These are phyloP conservation scores for Ophiognomonia clavigignenti-juglandacearum DNA, from an alignment of 2,329 filamentous ascomycete genomes.

Conservation along the genomic window DNA sequence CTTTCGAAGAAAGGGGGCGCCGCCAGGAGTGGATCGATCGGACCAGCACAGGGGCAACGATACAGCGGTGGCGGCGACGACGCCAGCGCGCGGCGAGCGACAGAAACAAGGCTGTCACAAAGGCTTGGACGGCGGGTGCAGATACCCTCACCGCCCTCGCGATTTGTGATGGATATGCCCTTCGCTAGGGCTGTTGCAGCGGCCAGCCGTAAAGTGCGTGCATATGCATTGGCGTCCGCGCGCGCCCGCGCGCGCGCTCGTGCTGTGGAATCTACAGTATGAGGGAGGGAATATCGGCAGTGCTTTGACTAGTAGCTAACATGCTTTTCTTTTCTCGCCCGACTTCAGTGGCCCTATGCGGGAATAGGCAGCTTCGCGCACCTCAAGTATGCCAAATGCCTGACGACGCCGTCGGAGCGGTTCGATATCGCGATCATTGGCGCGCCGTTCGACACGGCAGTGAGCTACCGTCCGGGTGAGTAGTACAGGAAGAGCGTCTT, in stretches of 20 bases:
- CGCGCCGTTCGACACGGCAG: constrained; percentile 69
- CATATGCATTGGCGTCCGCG: not conserved
- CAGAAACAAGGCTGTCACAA: not conserved
- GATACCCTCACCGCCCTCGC: not conserved
- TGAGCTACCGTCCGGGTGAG: constrained; percentile 63
- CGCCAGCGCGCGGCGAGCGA: not conserved
- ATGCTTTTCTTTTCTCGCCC: no score
- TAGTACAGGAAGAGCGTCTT: not conserved
- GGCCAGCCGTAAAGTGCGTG: not conserved
- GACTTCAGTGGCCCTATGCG: constrained; percentile 54
- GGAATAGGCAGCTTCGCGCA: constrained; percentile 75
- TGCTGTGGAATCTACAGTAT: not conserved
- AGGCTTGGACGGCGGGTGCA: not conserved
- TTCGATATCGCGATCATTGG: constrained; percentile 72
- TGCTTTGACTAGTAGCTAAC: not conserved
- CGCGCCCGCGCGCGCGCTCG: no score
- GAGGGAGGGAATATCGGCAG: no score
- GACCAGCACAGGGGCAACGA: no score
- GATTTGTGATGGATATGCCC: not conserved
- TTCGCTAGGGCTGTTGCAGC: not conserved
- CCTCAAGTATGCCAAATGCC: constrained; percentile 62
- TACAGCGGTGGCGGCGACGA: not conserved
- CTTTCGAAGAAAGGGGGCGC: no score
- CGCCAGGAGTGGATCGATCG: no score
- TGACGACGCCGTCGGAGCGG: constrained; percentile 56